Evolutionary conservation across 2,329 filamentous ascomycete genomes (phyloP), one percentile per base, ranked within the genome.

Genomic region (Pseudophaeomoniella oleicola): DNA sequence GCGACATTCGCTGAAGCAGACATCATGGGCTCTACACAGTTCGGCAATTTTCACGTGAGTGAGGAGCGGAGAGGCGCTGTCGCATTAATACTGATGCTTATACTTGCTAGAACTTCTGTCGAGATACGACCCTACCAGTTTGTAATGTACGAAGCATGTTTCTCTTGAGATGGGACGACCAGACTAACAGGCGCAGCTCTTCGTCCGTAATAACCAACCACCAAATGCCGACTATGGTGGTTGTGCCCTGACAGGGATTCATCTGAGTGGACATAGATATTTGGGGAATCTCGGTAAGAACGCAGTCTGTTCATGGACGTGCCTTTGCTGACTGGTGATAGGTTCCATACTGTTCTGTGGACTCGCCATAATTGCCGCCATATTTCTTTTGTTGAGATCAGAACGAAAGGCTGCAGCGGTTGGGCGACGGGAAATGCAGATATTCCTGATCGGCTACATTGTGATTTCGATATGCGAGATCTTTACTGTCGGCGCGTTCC

Each of bases 391-490:
- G 57, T 73, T 80, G 61, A 71, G 75, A 46, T 93, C 90, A 14
- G 82, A 96, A 51, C 75, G 72, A 55, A 96, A 98, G 64, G 78
- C 81, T 58, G 90, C 90, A 38, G 90, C 90, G 38, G 90, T 98
- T 34, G 90, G 90, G 41, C 71, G 90, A 64, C 82, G 90, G 58
- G 90, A 98, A 60, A 96, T 98, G 74, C 90, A 98, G 68, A 52
- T 94, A 19, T 96, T 98, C 62, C 72, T 98, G 35, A 43, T 83
- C 30, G 79, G 81, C 35, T 98, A 85, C 57, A 80, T 93, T 39
- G 60, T 96, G 40, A 77, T 96, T 42, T 77, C 82, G 50, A 82
- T 98, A 50, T 94, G 87, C 61, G 90, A 96, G 58, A 94, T 98
- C 51, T 94, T 98, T 62, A 87, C 86, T 0, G 77, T 96, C 22